Evolutionary conservation across 306 rosid genomes (phyloP), one percentile per base, ranked within the genome.

Genomic region (Vigna radiata): DNA sequence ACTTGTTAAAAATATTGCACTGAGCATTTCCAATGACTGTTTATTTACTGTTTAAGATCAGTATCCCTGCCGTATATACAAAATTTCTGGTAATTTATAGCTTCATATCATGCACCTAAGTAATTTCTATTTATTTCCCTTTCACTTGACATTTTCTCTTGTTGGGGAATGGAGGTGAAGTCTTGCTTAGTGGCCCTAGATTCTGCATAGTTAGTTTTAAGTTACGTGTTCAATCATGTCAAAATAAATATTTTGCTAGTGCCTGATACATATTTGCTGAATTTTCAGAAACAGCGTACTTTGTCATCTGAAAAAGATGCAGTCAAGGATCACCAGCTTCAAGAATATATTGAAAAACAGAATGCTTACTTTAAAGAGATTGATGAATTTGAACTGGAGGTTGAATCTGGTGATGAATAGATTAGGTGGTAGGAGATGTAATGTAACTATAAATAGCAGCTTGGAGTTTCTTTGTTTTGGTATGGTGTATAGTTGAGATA

Each of bases 341-440:
- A 86, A 80, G 94, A 90, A 37, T 89, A 76, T 68, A 74, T 93
- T 1, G 78, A 83, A 63, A 55, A 88, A 78, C 91, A 87, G 64
- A 87, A 76, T 60, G 90, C 90, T 0, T 88, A 91, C 85, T 91
- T 89, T 75, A 87, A 85, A 44, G 86, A 72, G 83, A 77, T 92
- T 23, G 92, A 92, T 83, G 90, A 90, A 68, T 89, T 81, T 54
- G 78, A 89, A 69, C 80, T 92, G 67, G 96, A 87, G 68, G 89
- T 81, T 72, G 85, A 83, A 25, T 81, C 86, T 56, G 54, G 9
- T 48, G 79, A 67, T 17, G 81, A 90, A 63, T 73, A 58, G 92
- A 90, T 18, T 86, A 73, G 70, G 80, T 21, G 70, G 23, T 52
- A 64, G 75, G 75, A 79, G 75, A 21, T 37, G 33, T 52, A 17